Evolutionary conservation across 176 grass and related monocot genomes (phyloP).

Genomic region (Ensete ventricosum): DNA sequence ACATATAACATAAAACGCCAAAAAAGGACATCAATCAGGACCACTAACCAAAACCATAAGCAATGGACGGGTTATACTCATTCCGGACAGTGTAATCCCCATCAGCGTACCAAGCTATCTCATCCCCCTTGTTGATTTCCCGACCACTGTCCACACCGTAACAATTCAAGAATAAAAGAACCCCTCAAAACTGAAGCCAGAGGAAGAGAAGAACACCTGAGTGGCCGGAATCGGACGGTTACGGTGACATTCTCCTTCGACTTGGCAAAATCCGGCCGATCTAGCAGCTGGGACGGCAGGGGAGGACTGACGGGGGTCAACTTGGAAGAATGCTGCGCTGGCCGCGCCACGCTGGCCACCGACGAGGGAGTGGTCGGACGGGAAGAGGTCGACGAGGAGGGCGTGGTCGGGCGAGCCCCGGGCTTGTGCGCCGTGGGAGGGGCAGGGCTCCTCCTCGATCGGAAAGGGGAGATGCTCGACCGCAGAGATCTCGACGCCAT

Average conservation of each 20-base stretch:
- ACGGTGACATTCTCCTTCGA: conserved; percentile 97
- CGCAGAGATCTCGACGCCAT: conserved; percentile 76
- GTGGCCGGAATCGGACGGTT: conserved; percentile 91
- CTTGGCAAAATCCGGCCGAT: conserved; percentile 43
- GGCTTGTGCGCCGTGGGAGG: conserved; percentile 21
- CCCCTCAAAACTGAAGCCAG: not conserved
- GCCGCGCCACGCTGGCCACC: conserved; percentile 16
- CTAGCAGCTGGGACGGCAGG: conserved; percentile 3
- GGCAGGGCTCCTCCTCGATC: conserved; percentile 59
- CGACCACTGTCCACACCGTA: conserved; percentile 37
- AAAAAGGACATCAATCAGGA: conserved; percentile 6
- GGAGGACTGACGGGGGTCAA: conserved; percentile 34
- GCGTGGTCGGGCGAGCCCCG: conserved; percentile 51
- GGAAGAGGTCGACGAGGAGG: conserved; percentile 43
- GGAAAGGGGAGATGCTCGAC: conserved; percentile 90
- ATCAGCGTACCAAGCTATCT: conserved; percentile 89
- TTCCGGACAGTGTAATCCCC: conserved; percentile 85
- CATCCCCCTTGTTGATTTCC: conserved; percentile 96
- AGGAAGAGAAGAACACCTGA: conserved; percentile 38
- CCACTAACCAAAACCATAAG: conserved; percentile 83
- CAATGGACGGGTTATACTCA: conserved; percentile 71
- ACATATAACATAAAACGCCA: not conserved
- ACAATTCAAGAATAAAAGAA: conserved; percentile 9
- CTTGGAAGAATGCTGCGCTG: conserved; percentile 5
- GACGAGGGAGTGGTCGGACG: conserved; percentile 42